Percentiles rank a stretch among this genome's conserved stretches.
Conservation (phyloP, 306 rosid species). For the Crotalaria pallida region DNA sequence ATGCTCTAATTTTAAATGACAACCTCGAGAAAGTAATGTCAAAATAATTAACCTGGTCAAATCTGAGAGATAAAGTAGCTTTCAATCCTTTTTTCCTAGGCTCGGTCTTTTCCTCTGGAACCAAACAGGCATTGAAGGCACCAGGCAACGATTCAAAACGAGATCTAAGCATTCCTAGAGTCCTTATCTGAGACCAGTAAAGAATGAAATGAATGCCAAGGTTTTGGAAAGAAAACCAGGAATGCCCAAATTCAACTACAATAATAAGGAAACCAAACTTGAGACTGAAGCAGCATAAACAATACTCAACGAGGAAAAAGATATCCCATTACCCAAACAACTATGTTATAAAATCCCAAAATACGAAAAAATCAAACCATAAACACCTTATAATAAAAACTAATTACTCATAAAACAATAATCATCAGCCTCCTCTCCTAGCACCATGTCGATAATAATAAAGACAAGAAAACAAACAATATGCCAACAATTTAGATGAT, state of each 20-base stretch:
- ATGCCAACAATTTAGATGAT: background rate
- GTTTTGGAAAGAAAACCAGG: background rate
- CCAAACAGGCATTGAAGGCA: slow-evolving; percentile 77
- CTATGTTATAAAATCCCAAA: background rate
- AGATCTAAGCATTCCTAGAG: slow-evolving; percentile 96
- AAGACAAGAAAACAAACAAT: background rate
- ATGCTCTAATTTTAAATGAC: background rate
- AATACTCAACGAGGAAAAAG: background rate
- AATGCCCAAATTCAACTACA: background rate
- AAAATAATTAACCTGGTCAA: slow-evolving; percentile 35
- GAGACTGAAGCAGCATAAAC: background rate
- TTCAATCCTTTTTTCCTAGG: slow-evolving; percentile 87
- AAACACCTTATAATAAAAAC: background rate
- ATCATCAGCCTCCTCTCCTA: background rate
- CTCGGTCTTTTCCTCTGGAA: slow-evolving; percentile 68
- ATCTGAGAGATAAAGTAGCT: slow-evolving; percentile 75
- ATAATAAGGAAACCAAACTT: slow-evolving; percentile 15
- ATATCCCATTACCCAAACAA: background rate
- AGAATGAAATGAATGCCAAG: background rate
- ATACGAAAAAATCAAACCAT: background rate
- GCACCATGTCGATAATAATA: background rate
- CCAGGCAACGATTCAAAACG: slow-evolving; percentile 85
- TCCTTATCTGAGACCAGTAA: slow-evolving; percentile 70
- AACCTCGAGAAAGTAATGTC: slow-evolving; percentile 1
- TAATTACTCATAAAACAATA: background rate